A percentile compares a stretch with the other conserved stretches of the same genome.
phyloP scores from a whole-genome alignment of 202 grass and related monocot genomes.

The Cymbopogon flexuosus region DNA sequence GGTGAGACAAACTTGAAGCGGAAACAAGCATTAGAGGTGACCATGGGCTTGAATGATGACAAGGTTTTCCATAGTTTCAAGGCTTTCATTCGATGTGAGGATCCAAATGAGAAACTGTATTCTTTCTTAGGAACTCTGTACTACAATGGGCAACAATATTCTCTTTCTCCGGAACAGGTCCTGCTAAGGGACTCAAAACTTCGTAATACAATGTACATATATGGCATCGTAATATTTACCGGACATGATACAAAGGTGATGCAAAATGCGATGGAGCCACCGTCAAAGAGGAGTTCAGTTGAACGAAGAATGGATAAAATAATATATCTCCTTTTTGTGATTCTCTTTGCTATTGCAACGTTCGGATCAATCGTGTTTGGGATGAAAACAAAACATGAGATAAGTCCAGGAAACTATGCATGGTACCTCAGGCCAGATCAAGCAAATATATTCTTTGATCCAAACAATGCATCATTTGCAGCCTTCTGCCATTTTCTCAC shows the following conservation, averaged over 20 bases:
- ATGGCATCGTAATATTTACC: slow-evolving; percentile 76
- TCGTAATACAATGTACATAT: slow-evolving; percentile 62
- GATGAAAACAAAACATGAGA: slow-evolving; percentile 55
- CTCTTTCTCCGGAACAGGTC: slow-evolving; percentile 55
- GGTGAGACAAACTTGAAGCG: slow-evolving; percentile 78
- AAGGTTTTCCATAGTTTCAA: slow-evolving; percentile 51
- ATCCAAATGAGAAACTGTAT: slow-evolving; percentile 68
- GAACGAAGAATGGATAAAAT: slow-evolving; percentile 89
- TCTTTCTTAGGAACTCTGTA: slow-evolving; percentile 60
- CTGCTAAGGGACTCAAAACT: slow-evolving; percentile 94
- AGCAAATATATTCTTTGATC: slow-evolving; percentile 63
- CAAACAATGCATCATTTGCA: slow-evolving; percentile 50
- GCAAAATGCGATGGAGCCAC: slow-evolving; percentile 84
- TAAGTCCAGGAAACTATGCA: slow-evolving; percentile 42
- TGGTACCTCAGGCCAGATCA: slow-evolving; percentile 72
- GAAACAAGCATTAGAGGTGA: slow-evolving; percentile 55
- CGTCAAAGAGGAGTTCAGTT: slow-evolving; percentile 86
- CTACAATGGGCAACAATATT: slow-evolving; percentile 47
- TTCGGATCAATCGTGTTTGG: slow-evolving; percentile 67
- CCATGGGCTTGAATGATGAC: slow-evolving; percentile 40
- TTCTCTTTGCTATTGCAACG: slow-evolving; percentile 54
- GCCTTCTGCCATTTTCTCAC: slow-evolving; percentile 69
- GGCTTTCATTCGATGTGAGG: slow-evolving; percentile 68
- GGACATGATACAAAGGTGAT: slow-evolving; percentile 94
- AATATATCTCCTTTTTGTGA: slow-evolving; percentile 68